Conservation (phyloP, 1,284 basidiomycete species). For the Trichosporon asahii region DNA sequence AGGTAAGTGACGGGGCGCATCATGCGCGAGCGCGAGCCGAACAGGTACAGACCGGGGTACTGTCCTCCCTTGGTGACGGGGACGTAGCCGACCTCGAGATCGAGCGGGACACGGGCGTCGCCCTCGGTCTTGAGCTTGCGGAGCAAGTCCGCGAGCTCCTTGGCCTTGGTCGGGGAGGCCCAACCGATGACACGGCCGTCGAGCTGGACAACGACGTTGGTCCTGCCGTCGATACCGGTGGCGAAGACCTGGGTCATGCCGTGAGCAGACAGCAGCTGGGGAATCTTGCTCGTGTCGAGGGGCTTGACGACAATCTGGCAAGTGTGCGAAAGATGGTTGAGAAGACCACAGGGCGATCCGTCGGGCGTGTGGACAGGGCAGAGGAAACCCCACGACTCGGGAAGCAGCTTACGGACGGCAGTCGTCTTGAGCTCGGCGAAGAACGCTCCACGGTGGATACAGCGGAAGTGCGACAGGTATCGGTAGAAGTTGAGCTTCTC, state of each 20-base stretch:
- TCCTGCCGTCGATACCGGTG: slow-evolving; percentile 69
- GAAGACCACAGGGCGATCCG: slow-evolving; percentile 93
- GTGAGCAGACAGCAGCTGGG: slow-evolving; percentile 74
- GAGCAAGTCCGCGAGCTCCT: slow-evolving; percentile 75
- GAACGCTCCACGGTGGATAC: slow-evolving; percentile 98
- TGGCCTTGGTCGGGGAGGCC: slow-evolving; percentile 72
- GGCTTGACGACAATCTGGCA: slow-evolving; percentile 85
- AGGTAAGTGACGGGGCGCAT: slow-evolving; percentile 97
- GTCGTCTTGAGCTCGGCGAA: slow-evolving; percentile 99
- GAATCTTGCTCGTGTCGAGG: slow-evolving; percentile 73
- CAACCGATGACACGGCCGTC: slow-evolving; percentile 96
- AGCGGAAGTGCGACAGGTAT: slow-evolving; percentile 97
- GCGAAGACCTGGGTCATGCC: slow-evolving; percentile 93
- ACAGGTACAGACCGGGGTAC: slow-evolving; percentile 94
- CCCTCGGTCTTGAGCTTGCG: slow-evolving; percentile 96
- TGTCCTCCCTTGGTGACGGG: slow-evolving; percentile 88
- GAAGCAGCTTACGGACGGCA: slow-evolving; percentile 91
- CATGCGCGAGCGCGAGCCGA: slow-evolving; percentile 85
- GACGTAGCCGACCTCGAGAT: slow-evolving; percentile 93
- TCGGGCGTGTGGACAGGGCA: slow-evolving; percentile 99
- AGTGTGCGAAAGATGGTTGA: slow-evolving; percentile 93
- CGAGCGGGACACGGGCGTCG: slow-evolving; percentile 75
- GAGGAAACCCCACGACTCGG: slow-evolving; percentile 98
- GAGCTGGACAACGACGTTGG: slow-evolving; percentile 83
- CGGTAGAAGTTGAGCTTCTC: slow-evolving; percentile 99